phyloP scores from a whole-genome alignment of 75 land plant species.

The Cupressus sempervirens region DNA sequence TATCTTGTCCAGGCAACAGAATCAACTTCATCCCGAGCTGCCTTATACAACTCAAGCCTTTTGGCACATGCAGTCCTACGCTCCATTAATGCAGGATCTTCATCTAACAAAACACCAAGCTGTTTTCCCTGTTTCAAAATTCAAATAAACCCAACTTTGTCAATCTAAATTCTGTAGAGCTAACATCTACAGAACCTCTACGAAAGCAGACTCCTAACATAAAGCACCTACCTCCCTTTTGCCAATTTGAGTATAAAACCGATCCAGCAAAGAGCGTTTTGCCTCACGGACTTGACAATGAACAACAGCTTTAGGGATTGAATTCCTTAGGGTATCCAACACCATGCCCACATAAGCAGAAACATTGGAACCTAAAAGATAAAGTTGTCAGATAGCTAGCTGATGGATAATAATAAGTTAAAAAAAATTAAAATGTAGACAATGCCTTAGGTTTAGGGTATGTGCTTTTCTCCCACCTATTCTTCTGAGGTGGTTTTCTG shows the following conservation, averaged over 20 bases:
- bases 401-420: neutral
- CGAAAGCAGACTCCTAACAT: no score
- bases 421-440: neutral
- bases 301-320: slow-evolving; percentile 69
- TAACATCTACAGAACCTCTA: neutral
- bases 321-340: slow-evolving; percentile 37
- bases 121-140: slow-evolving; percentile 53
- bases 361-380: slow-evolving; percentile 59
- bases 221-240: slow-evolving; percentile 44
- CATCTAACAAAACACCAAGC: slow-evolving; percentile 52
- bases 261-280: slow-evolving; percentile 46
- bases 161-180: neutral
- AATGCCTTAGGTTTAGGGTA: neutral
- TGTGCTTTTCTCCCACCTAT: slow-evolving; percentile 35
- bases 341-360: slow-evolving; percentile 58
- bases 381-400: neutral
- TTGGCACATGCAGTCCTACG: slow-evolving; percentile 56
- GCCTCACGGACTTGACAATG: slow-evolving; percentile 73
- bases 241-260: slow-evolving; percentile 60
- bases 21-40: slow-evolving; percentile 80
- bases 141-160: neutral
- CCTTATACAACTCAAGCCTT: slow-evolving; percentile 80
- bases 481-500: slow-evolving; percentile 67
- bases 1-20: slow-evolving; percentile 63
- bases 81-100: slow-evolving; percentile 82